A percentile compares a stretch with the other conserved stretches of the same genome.
Conservation (phyloP, 352 stramenopile genomes). For the Phytophthora pini region DNA sequence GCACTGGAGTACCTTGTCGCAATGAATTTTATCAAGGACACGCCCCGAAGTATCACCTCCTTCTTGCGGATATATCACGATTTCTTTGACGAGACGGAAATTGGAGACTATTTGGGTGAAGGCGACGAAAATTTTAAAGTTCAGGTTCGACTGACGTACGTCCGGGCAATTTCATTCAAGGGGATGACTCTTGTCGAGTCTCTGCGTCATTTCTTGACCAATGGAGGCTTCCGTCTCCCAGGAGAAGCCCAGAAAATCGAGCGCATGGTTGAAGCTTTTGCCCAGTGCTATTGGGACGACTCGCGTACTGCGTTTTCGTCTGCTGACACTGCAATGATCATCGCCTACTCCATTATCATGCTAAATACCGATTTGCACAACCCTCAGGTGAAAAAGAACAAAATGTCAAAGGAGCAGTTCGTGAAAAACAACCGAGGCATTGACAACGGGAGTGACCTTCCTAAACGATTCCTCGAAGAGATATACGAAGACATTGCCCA, state of each 20-base stretch:
- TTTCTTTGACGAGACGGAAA: conserved; percentile 91
- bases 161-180: conserved; percentile 96
- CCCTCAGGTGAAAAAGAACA: conserved; percentile 93
- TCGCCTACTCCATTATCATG: conserved; percentile 94
- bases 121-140: conserved; percentile 89
- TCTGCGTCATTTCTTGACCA: conserved; percentile 97
- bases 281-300: conserved; percentile 98
- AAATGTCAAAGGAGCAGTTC: conserved; percentile 98
- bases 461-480: conserved; percentile 90
- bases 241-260: conserved; percentile 99
- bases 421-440: conserved; percentile 97
- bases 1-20: conserved; percentile 85
- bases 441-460: conserved; percentile 92
- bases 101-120: conserved; percentile 97
- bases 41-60: conserved; percentile 90
- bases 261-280: conserved; percentile 97
- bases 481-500: conserved; percentile 97
- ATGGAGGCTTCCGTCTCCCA: conserved; percentile 96
- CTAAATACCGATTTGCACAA: conserved; percentile 92
- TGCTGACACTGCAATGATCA: conserved; percentile 88
- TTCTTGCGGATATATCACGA: conserved; percentile 96
- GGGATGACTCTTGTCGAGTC: conserved; percentile 97
- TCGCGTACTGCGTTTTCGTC: conserved; percentile 77
- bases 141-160: conserved; percentile 95
- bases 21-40: conserved; percentile 89